Base-by-base conservation (phyloP, 768 basidiomycete genomes). In the Mycena maculata region DNA sequence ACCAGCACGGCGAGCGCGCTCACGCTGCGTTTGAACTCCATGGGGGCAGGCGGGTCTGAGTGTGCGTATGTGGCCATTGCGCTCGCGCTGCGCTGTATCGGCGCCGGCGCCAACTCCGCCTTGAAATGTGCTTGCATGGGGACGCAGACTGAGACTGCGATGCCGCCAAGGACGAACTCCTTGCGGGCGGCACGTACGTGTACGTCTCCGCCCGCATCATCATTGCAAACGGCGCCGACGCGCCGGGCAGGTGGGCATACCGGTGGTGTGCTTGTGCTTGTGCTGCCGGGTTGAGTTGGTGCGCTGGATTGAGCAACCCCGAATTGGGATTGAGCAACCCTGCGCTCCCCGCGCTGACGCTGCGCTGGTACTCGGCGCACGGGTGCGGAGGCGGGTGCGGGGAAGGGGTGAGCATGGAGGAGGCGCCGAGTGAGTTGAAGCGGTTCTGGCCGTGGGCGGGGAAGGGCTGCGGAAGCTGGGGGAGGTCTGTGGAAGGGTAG, bases 351-450 rank as follows among this genome's bases (percentile, higher is more conserved):
- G 72, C 60, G 50, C 66, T 30, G 75, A 72, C 27, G 74, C 77
- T n/a, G 75, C 74, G 20, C 74, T 73, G 68, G 59, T 55, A 65
- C 6, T 71, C 60, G 8, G 61, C 13, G 33, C 33, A 13, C 33
- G 33, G 22, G 22, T 38, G 41, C n/a, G n/a, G n/a, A n/a, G n/a
- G n/a, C 3, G 28, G 23, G 13, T 36, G 63, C 10, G 57, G 63
- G 6, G 47, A 15, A 20, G 49, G 42, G 27, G 58, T 58, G 67
- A 52, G 69, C 10, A 52, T 61, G 41, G 56, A 60, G n/a, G 61
- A 63, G 9, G 69, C 69, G 33, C 65, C 84, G 41, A 94, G 85
- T 2, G 92, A 92, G 76, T 90, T 90, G 77, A 88, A 90, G 7
- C 91, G 85, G 1, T 82, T 76, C 13, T 87, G 85, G n/a, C n/a